phyloP scores from a whole-genome alignment of 2,329 filamentous ascomycete species.

The Xylaria sp. region DNA sequence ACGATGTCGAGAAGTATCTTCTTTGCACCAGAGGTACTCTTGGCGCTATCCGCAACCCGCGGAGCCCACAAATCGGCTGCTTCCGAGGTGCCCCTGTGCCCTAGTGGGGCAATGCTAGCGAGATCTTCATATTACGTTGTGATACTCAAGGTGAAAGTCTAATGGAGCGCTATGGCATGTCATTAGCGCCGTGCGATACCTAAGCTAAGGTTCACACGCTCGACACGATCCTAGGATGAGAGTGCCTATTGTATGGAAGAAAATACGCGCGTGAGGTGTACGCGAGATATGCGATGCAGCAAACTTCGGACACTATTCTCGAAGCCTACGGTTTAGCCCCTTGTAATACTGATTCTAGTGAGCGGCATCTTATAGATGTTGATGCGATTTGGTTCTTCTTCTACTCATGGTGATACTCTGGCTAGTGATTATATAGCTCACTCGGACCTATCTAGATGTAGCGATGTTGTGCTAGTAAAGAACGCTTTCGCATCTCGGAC shows the following conservation, averaged over 20 bases:
- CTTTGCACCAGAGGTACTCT: slow-evolving; percentile 1
- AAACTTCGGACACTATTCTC: too few species aligned
- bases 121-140: background rate
- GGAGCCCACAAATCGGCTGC: background rate
- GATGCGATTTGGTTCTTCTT: background rate
- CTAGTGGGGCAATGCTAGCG: too few species aligned
- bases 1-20: background rate
- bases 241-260: too few species aligned
- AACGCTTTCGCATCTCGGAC: slow-evolving; percentile 31
- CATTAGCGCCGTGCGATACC: background rate
- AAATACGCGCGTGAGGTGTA: too few species aligned
- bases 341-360: background rate
- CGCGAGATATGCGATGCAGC: too few species aligned
- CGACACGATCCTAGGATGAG: too few species aligned
- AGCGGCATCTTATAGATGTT: background rate
- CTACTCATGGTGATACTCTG: background rate
- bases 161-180: background rate
- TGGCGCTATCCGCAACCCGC: background rate
- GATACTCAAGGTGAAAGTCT: too few species aligned
- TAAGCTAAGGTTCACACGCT: background rate
- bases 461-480: slow-evolving; percentile 20
- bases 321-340: background rate
- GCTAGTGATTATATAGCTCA: background rate
- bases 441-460: slow-evolving; percentile 17
- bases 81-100: background rate